These are phyloP conservation scores for Pleurotus platypus DNA, from an alignment of 768 basidiomycete genomes.

Conservation along the genomic window DNA sequence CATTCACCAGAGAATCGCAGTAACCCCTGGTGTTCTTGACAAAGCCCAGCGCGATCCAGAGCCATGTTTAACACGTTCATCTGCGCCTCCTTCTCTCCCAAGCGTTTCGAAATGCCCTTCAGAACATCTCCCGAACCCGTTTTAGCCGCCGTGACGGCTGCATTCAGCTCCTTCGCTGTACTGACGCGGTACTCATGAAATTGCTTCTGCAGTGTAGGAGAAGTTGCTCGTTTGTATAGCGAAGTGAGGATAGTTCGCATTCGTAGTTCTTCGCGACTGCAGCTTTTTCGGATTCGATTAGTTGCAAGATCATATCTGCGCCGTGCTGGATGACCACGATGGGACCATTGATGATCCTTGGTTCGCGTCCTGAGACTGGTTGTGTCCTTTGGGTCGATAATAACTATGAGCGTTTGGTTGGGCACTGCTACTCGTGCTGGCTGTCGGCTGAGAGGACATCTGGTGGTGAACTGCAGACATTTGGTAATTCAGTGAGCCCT, in stretches of 20 bases:
- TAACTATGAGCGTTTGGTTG: too few relatives aligned
- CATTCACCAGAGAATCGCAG: constrained; percentile 5
- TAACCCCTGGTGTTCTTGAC: not conserved
- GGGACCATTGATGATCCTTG: too few relatives aligned
- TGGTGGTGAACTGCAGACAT: too few relatives aligned
- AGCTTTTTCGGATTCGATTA: constrained; percentile 17
- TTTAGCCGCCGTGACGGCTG: not conserved
- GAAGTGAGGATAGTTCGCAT: not conserved
- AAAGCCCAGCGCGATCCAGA: not conserved
- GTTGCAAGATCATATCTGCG: constrained; percentile 15
- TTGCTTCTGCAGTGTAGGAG: not conserved
- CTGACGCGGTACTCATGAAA: not conserved
- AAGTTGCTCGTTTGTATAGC: not conserved
- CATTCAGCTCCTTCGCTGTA: not conserved
- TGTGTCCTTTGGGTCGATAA: too few relatives aligned
- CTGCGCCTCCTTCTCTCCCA: constrained; percentile 1
- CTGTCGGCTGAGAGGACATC: too few relatives aligned
- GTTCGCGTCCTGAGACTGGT: too few relatives aligned
- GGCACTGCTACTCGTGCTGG: too few relatives aligned
- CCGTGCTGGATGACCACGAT: constrained; percentile 14
- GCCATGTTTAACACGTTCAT: not conserved
- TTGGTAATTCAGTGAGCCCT: too few relatives aligned
- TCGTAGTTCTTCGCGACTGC: not conserved
- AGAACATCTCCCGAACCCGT: not conserved
- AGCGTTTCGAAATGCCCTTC: not conserved